Evolutionary conservation across 805 yeast species (phyloP).

Genomic region (Yarrowia sp.): DNA sequence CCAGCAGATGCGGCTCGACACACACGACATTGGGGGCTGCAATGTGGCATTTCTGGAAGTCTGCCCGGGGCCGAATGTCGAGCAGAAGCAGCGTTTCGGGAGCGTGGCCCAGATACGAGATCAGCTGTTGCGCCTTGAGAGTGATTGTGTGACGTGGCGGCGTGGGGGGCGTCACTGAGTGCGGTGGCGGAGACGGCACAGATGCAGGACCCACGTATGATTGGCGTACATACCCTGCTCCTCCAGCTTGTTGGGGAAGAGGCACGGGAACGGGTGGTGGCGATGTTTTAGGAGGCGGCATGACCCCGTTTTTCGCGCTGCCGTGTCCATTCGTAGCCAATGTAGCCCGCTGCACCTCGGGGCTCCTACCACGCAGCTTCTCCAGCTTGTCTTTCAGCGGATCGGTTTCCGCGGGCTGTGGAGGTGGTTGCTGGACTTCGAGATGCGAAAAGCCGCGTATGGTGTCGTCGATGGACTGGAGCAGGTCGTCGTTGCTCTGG

Average conservation of each 20-base stretch:
- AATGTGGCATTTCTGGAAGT: conserved; percentile 70
- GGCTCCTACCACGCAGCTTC: conserved; percentile 33
- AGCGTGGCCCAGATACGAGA: conserved; percentile 12
- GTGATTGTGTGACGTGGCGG: conserved; percentile 28
- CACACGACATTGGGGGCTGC: conserved; percentile 65
- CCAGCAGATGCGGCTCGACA: conserved; percentile 72
- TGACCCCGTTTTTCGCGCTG: background rate
- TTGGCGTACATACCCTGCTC: conserved; percentile 2
- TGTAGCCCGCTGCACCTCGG: conserved; percentile 31
- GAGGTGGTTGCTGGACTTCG: background rate
- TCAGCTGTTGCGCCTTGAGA: conserved; percentile 9
- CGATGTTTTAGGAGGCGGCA: conserved; percentile 3
- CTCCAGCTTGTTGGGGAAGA: too few relatives aligned
- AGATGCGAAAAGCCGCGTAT: conserved; percentile 18
- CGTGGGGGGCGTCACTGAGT: conserved; percentile 3
- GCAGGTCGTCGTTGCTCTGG: conserved; percentile 19
- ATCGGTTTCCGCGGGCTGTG: background rate
- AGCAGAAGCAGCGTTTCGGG: conserved; percentile 72
- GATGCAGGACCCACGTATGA: conserved; percentile 12
- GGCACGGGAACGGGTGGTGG: conserved; percentile 24
- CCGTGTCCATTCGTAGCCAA: background rate
- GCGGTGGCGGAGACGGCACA: conserved; percentile 5
- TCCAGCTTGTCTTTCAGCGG: conserved; percentile 33
- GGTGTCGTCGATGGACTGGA: conserved; percentile 28
- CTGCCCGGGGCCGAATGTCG: conserved; percentile 70